A percentile compares a stretch with the other conserved stretches of the same genome.
Conservation (phyloP, 1,284 basidiomycete species). For the Sporisorium scitamineum region DNA sequence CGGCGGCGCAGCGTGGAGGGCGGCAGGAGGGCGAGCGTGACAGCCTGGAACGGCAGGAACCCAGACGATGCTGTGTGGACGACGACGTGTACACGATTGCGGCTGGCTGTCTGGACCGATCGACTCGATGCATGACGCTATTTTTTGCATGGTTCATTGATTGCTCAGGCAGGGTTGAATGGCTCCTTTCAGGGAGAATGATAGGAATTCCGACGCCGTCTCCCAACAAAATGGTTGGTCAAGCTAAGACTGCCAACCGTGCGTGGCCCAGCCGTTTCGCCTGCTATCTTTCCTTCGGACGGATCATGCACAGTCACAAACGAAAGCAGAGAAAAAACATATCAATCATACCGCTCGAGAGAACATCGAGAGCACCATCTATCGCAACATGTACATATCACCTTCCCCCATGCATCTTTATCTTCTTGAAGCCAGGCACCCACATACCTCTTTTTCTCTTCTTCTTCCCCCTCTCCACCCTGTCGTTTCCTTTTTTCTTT, state of each 20-base stretch:
- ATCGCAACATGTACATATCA: slow-evolving; percentile 3
- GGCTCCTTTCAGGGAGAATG: neutral
- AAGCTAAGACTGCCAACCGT: neutral
- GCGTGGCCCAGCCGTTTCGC: neutral
- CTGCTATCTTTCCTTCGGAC: neutral
- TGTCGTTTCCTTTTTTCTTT: neutral
- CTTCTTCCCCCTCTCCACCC: neutral
- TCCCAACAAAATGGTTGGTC: neutral
- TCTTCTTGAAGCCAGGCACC: neutral
- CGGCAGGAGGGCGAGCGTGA: neutral
- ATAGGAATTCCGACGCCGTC: neutral
- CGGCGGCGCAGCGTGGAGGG: neutral
- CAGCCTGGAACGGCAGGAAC: neutral
- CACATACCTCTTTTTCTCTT: slow-evolving; percentile 1
- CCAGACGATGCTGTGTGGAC: neutral
- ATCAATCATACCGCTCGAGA: slow-evolving; percentile 9
- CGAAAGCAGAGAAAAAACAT: slow-evolving; percentile 3
- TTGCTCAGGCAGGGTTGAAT: neutral
- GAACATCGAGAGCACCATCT: neutral
- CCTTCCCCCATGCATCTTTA: neutral
- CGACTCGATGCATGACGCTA: neutral
- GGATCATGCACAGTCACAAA: slow-evolving; percentile 6
- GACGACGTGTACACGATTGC: neutral
- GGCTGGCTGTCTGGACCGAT: neutral
- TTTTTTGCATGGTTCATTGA: neutral